These are phyloP conservation scores for Vanderwaltozyma yarrowii DNA, from an alignment of 805 yeast species.

Conservation along the genomic window DNA sequence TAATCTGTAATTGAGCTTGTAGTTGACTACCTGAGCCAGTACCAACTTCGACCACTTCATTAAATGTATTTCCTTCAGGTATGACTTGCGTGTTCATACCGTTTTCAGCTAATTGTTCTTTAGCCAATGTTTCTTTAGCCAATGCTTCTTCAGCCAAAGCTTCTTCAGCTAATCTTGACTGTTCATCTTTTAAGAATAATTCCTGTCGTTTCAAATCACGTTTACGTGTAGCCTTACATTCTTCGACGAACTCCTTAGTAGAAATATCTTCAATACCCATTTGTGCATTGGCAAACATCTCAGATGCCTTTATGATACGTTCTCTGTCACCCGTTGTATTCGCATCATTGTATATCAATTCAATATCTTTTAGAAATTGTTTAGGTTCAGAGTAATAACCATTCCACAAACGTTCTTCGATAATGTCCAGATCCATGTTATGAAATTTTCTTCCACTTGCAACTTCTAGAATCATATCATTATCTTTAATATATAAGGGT, in stretches of 20 bases:
- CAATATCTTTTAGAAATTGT: slow-evolving; percentile 78
- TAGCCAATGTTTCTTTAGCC: slow-evolving; percentile 1
- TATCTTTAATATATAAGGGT: slow-evolving; percentile 41
- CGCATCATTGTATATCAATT: slow-evolving; percentile 73
- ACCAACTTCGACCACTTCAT: slow-evolving; percentile 9
- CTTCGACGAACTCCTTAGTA: slow-evolving; percentile 56
- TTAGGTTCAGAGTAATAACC: slow-evolving; percentile 90
- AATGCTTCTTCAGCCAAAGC: background rate
- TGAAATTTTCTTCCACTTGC: slow-evolving; percentile 60
- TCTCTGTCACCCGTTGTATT: slow-evolving; percentile 73
- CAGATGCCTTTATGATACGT: slow-evolving; percentile 69
- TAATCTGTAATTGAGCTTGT: slow-evolving; percentile 13
- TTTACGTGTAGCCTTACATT: slow-evolving; percentile 62
- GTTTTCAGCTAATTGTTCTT: too few species aligned
- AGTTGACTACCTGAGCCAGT: slow-evolving; percentile 21
- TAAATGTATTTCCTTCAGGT: background rate
- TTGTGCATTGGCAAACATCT: slow-evolving; percentile 93
- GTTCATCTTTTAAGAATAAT: slow-evolving; percentile 29
- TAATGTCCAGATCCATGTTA: slow-evolving; percentile 89
- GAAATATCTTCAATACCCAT: slow-evolving; percentile 89
- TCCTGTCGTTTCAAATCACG: slow-evolving; percentile 52
- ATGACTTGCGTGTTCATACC: background rate
- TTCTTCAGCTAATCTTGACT: slow-evolving; percentile 8
- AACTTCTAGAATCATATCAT: slow-evolving; percentile 72
- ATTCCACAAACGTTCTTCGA: slow-evolving; percentile 95